Evolutionary conservation across 176 grass and related monocot species (phyloP).

Genomic region (Raddia distichophylla): DNA sequence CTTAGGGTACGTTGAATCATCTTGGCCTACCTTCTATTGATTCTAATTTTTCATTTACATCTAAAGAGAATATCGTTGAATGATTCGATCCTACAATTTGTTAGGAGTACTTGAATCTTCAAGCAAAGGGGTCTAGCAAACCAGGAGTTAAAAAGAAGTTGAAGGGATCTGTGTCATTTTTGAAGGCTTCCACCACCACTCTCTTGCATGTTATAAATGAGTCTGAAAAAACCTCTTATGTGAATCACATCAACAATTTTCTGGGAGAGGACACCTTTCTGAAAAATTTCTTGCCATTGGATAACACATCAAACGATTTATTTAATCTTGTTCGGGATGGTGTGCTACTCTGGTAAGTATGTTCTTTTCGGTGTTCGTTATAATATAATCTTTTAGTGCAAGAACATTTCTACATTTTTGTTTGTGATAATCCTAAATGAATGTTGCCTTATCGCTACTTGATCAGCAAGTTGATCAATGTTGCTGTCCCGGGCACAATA

Average conservation of each 20-base stretch:
- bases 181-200: conserved; percentile 95
- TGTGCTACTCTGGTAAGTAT: conserved; percentile 89
- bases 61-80: neutral
- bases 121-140: conserved; percentile 64
- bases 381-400: conserved; percentile 10
- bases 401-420: neutral
- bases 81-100: conserved; percentile 11
- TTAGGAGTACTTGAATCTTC: conserved; percentile 86
- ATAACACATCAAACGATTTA: conserved; percentile 65
- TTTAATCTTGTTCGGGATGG: conserved; percentile 85
- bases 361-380: neutral
- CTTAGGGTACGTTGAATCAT: conserved; percentile 61
- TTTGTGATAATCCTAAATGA: neutral
- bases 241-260: conserved; percentile 95
- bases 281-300: conserved; percentile 89
- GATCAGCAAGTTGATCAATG: conserved; percentile 95
- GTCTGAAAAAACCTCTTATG: conserved; percentile 89
- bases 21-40: neutral
- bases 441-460: conserved; percentile 35
- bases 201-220: conserved; percentile 90
- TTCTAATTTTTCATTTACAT: neutral
- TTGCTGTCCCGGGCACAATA: conserved; percentile 90
- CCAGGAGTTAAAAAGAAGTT: conserved; percentile 60
- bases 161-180: conserved; percentile 88
- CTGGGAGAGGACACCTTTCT: conserved; percentile 82